A percentile compares a stretch with the other conserved stretches of the same genome.
These are phyloP conservation scores for Candida pseudoglaebosa DNA, from an alignment of 805 yeast species.

Conservation along the genomic window DNA sequence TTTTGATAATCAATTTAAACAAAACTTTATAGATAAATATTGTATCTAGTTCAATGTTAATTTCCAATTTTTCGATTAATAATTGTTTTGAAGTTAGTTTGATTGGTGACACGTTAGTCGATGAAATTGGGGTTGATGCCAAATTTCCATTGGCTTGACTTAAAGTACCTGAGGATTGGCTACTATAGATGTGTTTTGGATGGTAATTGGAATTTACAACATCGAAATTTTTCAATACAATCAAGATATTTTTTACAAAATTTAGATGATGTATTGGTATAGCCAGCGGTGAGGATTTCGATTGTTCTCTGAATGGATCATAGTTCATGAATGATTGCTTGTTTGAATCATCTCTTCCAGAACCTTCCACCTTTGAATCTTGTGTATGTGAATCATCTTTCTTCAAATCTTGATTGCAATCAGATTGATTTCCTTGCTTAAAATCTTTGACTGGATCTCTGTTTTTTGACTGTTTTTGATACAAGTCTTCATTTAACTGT, in stretches of 20 bases:
- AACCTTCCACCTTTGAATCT: no score
- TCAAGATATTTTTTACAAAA: slow-evolving; percentile 30
- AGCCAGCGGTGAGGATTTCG: no score
- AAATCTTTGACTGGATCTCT: no score
- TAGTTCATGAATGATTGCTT: neutral
- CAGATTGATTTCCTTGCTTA: no score
- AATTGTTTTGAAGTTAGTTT: slow-evolving; percentile 37
- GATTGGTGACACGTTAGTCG: slow-evolving; percentile 31
- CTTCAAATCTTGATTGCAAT: no score
- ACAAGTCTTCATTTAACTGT: slow-evolving; percentile 30
- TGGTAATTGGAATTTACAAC: slow-evolving; percentile 20
- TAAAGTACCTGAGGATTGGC: neutral
- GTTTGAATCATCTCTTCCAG: neutral
- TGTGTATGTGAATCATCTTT: no score
- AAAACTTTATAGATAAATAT: slow-evolving; percentile 35
- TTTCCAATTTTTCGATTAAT: slow-evolving; percentile 41
- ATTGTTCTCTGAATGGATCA: neutral
- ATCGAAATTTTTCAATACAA: slow-evolving; percentile 37
- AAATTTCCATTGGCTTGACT: slow-evolving; percentile 4
- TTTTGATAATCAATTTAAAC: slow-evolving; percentile 24
- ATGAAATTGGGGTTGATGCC: slow-evolving; percentile 1
- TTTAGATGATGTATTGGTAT: slow-evolving; percentile 30
- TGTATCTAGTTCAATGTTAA: slow-evolving; percentile 37
- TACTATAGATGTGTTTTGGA: slow-evolving; percentile 1
- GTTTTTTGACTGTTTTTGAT: slow-evolving; percentile 19